Base-by-base conservation (phyloP, 768 basidiomycete species). In the Amyloporia xantha region DNA sequence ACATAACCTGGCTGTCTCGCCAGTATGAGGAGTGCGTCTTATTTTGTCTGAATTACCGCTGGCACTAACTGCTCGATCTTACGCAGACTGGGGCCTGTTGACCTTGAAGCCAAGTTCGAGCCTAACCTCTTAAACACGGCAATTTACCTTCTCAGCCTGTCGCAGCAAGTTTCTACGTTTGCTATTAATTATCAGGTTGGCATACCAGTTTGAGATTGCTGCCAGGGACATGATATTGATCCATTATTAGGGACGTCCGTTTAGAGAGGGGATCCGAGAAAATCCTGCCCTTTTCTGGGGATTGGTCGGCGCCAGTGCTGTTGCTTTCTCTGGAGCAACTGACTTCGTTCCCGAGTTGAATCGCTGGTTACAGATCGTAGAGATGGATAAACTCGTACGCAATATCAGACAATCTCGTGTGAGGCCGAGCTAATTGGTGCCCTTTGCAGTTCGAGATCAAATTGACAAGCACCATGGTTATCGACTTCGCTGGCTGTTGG, bases 81-180 rank as follows among this genome's bases (percentile, higher is more conserved):
- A n/a, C 59, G 61, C 51, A 92, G 79, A 48, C 73, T 76, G 15
- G 91, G 88, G 2, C 71, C 73, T 1, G 88, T 97, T 52, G 93
- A 98, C 63, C 72, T 99, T 30, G 95, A 97, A 46, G 95, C 94
- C 47, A 94, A 96, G 64, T 99, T 96, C 59, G 91, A 92, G 63
- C 95, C 96, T 0, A 90, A 83, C 55, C 70, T 99, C 41, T 73
- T 99, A 50, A 99, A 98, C 72, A 95, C 94, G 2, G 91, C 93
- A 36, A 95, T 99, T 60, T 99, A 94, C 70, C 81, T 98, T 24
- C 76, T 99, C 44, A 87, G 94, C 46, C 77, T 98, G 30, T 94
- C 91, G 2, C 95, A 99, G 64, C 96, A 99, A 66, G 95, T 99
- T 1, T 98, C 95, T 5, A 98, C 96, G 0, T 98, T 99, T 61